Conservation (phyloP, 1,284 basidiomycete species). For the Fomitopsis schrenkii region DNA sequence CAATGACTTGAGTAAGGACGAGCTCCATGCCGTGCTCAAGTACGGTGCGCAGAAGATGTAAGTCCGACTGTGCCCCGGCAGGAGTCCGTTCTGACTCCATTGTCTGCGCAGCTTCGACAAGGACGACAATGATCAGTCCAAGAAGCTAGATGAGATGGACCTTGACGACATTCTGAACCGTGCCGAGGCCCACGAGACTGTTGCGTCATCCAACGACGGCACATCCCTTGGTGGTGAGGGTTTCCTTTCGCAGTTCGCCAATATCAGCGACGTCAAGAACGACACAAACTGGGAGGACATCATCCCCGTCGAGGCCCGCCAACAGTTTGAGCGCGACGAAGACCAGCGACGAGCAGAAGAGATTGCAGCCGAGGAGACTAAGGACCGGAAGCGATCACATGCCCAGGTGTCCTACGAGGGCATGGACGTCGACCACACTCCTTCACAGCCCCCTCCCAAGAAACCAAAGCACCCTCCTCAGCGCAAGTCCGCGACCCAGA, state of each 20-base stretch:
- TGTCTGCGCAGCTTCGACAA: conserved; percentile 79
- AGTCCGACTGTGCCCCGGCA: conserved; percentile 23
- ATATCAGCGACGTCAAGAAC: conserved; percentile 97
- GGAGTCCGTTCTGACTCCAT: conserved; percentile 9
- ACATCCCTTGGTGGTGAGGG: conserved; percentile 93
- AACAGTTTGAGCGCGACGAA: conserved; percentile 83
- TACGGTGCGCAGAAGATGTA: conserved; percentile 98
- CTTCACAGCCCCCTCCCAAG: conserved; percentile 57
- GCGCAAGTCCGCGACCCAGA: conserved; percentile 84
- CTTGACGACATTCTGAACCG: conserved; percentile 97
- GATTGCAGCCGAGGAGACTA: conserved; percentile 56
- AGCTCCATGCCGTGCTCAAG: conserved; percentile 97
- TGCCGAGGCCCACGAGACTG: conserved; percentile 96
- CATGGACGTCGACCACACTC: conserved; percentile 80
- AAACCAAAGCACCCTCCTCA: conserved; percentile 69
- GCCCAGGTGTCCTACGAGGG: conserved; percentile 88
- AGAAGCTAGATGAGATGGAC: conserved; percentile 99
- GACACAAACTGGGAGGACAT: conserved; percentile 99
- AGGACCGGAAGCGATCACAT: conserved; percentile 80
- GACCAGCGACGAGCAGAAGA: conserved; percentile 71
- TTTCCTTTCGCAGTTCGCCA: conserved; percentile 94
- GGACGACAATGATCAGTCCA: conserved; percentile 87
- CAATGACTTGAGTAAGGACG: conserved; percentile 94
- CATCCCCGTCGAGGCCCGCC: conserved; percentile 91
- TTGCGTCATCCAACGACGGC: conserved; percentile 74